Evolutionary conservation across 2,329 filamentous ascomycete species (phyloP).

Genomic region (Fusarium nematophilum): DNA sequence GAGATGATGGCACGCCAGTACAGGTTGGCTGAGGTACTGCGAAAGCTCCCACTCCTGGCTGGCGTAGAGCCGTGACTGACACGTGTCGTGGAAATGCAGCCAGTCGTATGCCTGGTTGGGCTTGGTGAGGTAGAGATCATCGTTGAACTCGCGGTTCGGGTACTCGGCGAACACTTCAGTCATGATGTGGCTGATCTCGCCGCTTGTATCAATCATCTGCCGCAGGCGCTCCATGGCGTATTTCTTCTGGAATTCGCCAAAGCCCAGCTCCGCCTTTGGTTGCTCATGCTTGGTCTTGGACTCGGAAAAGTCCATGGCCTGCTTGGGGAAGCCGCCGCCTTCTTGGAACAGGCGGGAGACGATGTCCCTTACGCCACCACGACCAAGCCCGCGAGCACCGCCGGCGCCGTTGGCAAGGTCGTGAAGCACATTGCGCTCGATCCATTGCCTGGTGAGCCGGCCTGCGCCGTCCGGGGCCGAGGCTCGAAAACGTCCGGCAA

Average conservation of each 20-base stretch:
- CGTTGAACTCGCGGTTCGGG: constrained; percentile 88
- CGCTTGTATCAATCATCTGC: constrained; percentile 82
- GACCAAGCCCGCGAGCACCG: constrained; percentile 76
- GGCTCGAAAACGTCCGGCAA: constrained; percentile 75
- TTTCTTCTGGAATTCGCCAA: constrained; percentile 78
- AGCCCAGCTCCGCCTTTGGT: constrained; percentile 71
- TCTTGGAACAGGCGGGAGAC: constrained; percentile 83
- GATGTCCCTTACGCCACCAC: constrained; percentile 79
- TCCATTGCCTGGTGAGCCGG: constrained; percentile 78
- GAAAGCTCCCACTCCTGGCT: constrained; percentile 93
- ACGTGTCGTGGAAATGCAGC: constrained; percentile 90
- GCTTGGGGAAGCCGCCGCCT: constrained; percentile 80
- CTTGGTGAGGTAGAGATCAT: constrained; percentile 91
- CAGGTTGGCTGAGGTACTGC: constrained; percentile 86
- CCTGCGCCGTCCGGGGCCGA: constrained; percentile 53
- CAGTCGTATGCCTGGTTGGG: constrained; percentile 91
- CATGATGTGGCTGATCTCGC: constrained; percentile 82
- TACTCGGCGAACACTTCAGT: constrained; percentile 89
- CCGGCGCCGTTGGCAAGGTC: constrained; percentile 78
- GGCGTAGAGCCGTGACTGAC: constrained; percentile 82
- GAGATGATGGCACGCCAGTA: constrained; percentile 90
- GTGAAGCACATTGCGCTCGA: constrained; percentile 76
- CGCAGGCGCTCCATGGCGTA: constrained; percentile 76
- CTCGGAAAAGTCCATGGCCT: constrained; percentile 53
- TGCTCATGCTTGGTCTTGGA: constrained; percentile 63